These are phyloP conservation scores for Tolypocladium nubicola DNA, from an alignment of 2,329 filamentous ascomycete species.

Conservation along the genomic window DNA sequence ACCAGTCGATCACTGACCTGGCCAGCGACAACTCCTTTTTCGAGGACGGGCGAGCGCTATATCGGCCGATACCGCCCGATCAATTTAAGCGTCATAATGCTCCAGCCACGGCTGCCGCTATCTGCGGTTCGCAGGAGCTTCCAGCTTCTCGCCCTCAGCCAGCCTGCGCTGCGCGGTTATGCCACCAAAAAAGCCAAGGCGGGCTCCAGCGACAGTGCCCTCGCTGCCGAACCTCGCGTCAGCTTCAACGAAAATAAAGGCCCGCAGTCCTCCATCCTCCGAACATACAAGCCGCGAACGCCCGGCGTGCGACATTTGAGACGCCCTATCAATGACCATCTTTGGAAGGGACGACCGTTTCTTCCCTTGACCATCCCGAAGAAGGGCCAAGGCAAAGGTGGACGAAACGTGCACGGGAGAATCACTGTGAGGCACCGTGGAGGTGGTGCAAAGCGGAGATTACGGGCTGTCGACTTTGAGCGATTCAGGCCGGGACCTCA, in stretches of 20 bases:
- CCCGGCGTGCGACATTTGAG: slow-evolving; percentile 87
- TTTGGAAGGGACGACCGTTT: slow-evolving; percentile 87
- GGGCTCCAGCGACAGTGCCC: slow-evolving; percentile 4
- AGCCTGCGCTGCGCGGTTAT: slow-evolving; percentile 17
- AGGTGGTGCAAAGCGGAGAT: slow-evolving; percentile 83
- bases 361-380: slow-evolving; percentile 80
- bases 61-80: not conserved
- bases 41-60: not conserved
- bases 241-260: slow-evolving; percentile 11
- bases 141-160: slow-evolving; percentile 16
- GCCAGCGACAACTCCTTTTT: not conserved
- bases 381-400: slow-evolving; percentile 86
- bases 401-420: slow-evolving; percentile 76
- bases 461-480: slow-evolving; percentile 83
- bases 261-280: slow-evolving; percentile 40
- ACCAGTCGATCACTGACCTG: not conserved
- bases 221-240: slow-evolving; percentile 10
- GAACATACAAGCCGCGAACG: slow-evolving; percentile 87
- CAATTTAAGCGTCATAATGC: slow-evolving; percentile 13
- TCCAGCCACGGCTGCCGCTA: slow-evolving; percentile 18
- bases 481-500: slow-evolving; percentile 73
- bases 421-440: slow-evolving; percentile 87
- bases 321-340: slow-evolving; percentile 87
- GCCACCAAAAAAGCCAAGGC: slow-evolving; percentile 15
- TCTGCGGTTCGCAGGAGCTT: slow-evolving; percentile 16